A percentile compares a stretch with the other conserved stretches of the same genome.
Conservation (phyloP, 2,329 filamentous ascomycete species). For the Diaporthe citri region DNA sequence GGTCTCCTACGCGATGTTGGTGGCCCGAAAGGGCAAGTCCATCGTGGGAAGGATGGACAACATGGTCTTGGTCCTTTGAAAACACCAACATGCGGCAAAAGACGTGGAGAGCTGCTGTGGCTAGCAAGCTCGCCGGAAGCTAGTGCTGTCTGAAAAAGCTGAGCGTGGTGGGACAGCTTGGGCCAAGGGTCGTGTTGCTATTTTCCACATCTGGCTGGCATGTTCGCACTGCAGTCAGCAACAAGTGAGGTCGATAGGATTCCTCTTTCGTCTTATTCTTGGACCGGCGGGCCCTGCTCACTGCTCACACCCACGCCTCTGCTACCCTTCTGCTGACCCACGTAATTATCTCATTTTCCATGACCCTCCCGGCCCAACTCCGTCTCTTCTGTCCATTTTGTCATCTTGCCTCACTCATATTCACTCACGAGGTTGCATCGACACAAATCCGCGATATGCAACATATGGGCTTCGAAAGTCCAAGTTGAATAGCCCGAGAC, state of each 20-base stretch:
- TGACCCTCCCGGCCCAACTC: conserved; percentile 6
- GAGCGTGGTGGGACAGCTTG: conserved; percentile 18
- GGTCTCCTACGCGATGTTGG: background rate
- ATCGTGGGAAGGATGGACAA: conserved; percentile 1
- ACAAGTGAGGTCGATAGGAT: conserved; percentile 18
- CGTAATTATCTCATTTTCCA: conserved; percentile 19
- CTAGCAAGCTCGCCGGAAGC: background rate
- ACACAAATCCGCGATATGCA: background rate
- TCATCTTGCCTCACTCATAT: conserved; percentile 18
- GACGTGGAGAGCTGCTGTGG: background rate
- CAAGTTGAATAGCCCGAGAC: conserved; percentile 4
- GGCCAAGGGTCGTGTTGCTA: conserved; percentile 28
- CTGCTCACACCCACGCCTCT: conserved; percentile 10
- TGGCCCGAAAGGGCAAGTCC: background rate
- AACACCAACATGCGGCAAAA: conserved; percentile 13
- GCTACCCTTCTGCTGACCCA: background rate
- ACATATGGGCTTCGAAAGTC: background rate
- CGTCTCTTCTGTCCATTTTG: conserved; percentile 16
- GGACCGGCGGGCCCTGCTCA: conserved; percentile 3
- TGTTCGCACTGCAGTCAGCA: conserved; percentile 32
- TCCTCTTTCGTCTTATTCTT: conserved; percentile 33
- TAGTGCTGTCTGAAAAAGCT: conserved; percentile 27
- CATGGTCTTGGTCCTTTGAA: conserved; percentile 7
- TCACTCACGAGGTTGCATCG: conserved; percentile 1
- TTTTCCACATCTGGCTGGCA: conserved; percentile 14